phyloP scores from a whole-genome alignment of 352 stramenopile genomes.

The Globisporangium middletonii region DNA sequence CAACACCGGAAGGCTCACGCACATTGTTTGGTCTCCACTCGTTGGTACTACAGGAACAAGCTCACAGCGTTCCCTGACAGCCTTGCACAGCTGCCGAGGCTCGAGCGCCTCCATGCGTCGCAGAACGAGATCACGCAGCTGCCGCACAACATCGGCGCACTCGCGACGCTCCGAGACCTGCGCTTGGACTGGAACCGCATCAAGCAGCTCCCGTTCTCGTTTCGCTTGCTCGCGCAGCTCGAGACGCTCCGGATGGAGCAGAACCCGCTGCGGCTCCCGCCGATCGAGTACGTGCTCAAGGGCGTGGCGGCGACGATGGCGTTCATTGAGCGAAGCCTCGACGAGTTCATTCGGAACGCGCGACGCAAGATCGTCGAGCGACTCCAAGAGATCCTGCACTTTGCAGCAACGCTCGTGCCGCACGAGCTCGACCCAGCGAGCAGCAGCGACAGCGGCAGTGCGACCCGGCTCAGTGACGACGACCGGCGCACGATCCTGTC shows the following conservation, averaged over 20 bases:
- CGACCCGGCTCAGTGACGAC: background rate
- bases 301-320: conserved; percentile 36
- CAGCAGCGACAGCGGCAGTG: background rate
- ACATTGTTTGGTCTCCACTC: too few relatives aligned
- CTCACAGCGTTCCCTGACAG: conserved; percentile 36
- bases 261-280: conserved; percentile 46
- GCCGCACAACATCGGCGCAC: conserved; percentile 42
- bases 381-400: conserved; percentile 33
- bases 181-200: conserved; percentile 61
- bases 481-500: conserved; percentile 28
- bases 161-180: conserved; percentile 37
- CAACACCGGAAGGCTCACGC: too few relatives aligned
- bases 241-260: conserved; percentile 46
- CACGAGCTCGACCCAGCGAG: background rate
- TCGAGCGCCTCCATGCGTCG: conserved; percentile 36
- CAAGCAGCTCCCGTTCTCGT: conserved; percentile 57
- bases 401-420: conserved; percentile 18
- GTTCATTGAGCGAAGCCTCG: conserved; percentile 50
- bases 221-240: conserved; percentile 30
- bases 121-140: conserved; percentile 38
- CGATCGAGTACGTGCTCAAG: conserved; percentile 36
- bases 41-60: conserved; percentile 20
- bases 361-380: conserved; percentile 42
- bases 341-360: conserved; percentile 36
- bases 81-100: conserved; percentile 22